phyloP scores from a whole-genome alignment of 495 filamentous ascomycete species.

The Xylaria telfairii region DNA sequence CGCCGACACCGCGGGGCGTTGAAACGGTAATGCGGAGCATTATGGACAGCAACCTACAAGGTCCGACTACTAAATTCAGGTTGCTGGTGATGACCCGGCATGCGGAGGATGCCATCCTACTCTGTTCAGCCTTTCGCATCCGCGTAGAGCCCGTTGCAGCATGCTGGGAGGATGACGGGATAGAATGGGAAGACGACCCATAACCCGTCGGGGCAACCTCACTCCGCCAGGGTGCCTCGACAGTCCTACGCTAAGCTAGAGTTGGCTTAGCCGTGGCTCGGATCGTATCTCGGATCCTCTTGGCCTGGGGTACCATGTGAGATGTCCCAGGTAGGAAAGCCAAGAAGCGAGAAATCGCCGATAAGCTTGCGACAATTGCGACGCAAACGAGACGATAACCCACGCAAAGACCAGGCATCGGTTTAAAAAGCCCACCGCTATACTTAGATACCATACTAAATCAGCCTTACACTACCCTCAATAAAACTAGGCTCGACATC shows the following conservation, averaged over 20 bases:
- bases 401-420: neutral
- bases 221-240: neutral
- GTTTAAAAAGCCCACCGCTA: neutral
- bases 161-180: neutral
- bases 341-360: neutral
- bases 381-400: neutral
- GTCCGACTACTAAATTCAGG: neutral
- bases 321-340: neutral
- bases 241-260: neutral
- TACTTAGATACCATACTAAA: neutral
- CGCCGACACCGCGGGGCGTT: neutral
- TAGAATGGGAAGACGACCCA: neutral
- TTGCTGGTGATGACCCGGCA: neutral
- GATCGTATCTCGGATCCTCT: neutral
- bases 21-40: neutral
- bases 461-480: neutral
- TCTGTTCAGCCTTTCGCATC: neutral
- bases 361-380: neutral
- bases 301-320: neutral
- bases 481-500: neutral
- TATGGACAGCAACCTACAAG: neutral
- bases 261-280: neutral
- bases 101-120: neutral
- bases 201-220: conserved; percentile 6
- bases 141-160: neutral